A percentile compares a stretch with the other conserved stretches of the same genome.
phyloP scores from a whole-genome alignment of 805 yeast genomes.

The Martiniozyma abietophila region DNA sequence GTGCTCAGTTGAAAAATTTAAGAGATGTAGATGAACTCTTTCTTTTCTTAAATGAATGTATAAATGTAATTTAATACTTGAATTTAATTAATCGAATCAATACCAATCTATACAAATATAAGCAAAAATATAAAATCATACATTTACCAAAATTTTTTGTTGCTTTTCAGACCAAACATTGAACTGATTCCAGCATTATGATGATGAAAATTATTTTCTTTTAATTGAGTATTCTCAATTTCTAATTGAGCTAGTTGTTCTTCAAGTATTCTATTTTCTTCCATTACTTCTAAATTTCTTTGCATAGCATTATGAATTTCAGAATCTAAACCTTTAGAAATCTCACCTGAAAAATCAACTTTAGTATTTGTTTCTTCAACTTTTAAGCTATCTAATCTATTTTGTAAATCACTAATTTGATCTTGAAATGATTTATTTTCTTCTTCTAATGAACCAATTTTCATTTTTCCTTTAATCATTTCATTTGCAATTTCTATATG shows the following conservation, averaged over 20 bases:
- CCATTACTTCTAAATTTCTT: slow-evolving; percentile 59
- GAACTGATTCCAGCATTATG: slow-evolving; percentile 15
- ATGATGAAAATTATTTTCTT: slow-evolving; percentile 12
- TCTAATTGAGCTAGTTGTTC: slow-evolving; percentile 40
- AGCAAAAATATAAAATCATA: too few species aligned
- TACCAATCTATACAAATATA: too few species aligned
- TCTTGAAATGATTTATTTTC: slow-evolving; percentile 55
- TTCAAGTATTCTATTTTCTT: slow-evolving; percentile 46
- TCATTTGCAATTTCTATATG: slow-evolving; percentile 83
- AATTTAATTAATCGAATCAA: too few species aligned
- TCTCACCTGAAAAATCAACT: slow-evolving; percentile 23
- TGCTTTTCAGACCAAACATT: slow-evolving; percentile 9
- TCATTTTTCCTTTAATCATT: slow-evolving; percentile 71
- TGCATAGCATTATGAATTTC: slow-evolving; percentile 54
- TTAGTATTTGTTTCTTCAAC: slow-evolving; percentile 16
- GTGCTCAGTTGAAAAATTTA: too few species aligned
- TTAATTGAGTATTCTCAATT: slow-evolving; percentile 26
- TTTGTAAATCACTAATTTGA: slow-evolving; percentile 39
- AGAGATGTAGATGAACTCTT: too few species aligned
- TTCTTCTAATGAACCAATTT: slow-evolving; percentile 63
- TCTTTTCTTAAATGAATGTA: too few species aligned
- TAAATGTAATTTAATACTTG: too few species aligned
- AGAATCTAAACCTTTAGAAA: slow-evolving; percentile 29
- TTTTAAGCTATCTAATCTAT: slow-evolving; percentile 29
- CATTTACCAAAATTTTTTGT: slow-evolving; percentile 12